Base-by-base conservation (phyloP, 495 filamentous ascomycete species). In the Penicillium ucsense region DNA sequence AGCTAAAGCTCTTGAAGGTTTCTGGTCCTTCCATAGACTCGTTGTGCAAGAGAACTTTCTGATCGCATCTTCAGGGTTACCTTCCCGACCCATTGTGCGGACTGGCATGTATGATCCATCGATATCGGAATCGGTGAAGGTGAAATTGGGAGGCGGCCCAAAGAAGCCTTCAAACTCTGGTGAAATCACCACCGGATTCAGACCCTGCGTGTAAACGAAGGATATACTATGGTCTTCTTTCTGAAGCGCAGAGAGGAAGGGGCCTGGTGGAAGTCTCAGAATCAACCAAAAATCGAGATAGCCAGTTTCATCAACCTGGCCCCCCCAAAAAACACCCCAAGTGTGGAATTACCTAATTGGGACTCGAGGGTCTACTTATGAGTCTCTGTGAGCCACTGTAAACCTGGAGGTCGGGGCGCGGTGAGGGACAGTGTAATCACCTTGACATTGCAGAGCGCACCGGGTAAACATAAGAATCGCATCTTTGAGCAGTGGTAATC, bases 391-490 rank as follows among this genome's bases (percentile, higher is more conserved):
- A 8, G 29, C 8, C 34, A 4, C 20, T 20, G 20, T 20, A 20
- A 20, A 20, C 20, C 20, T 20, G 20, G 20, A 20, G 20, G 20
- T 20, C 1, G 20, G 20, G 20, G 20, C 20, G 2, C 20, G 1
- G 42, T 35, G 8, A 8, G 35, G 33, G 35, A 39, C n/a, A 27
- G 29, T 34, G 34, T 10, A 37, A 30, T 43, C 30, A 45, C 43
- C 31, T 45, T 61, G 33, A 54, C 49, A 35, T 50, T 63, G 40
- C 55, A 57, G 33, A 48, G 63, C 8, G 51, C 50, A 35, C 62
- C 62, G 3, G 54, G 62, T 8, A 65, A 48, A 11, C 62, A 65
- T 1, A 65, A 47, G 41, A 65, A 65, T 9, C 51, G 56, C 62
- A 65, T 65, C 31, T 43, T 20, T 41, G 20, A 20, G 20, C 20